A percentile compares a stretch with the other conserved stretches of the same genome.
These are phyloP conservation scores for Sporothrix globosa DNA, from an alignment of 2,329 filamentous ascomycete species.

Conservation along the genomic window DNA sequence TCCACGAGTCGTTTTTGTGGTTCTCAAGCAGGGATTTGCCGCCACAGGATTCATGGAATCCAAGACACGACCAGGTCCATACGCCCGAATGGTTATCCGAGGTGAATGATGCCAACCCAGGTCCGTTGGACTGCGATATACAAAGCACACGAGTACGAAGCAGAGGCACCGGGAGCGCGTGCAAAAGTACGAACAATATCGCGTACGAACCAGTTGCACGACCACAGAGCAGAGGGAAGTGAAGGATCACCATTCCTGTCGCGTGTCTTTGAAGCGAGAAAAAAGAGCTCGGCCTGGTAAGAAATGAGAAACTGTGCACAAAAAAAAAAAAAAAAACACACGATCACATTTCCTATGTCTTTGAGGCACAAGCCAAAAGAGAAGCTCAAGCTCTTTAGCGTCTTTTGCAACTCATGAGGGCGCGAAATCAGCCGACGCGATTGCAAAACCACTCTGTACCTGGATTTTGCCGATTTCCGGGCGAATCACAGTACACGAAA, in stretches of 20 bases:
- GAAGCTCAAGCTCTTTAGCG: too few species aligned
- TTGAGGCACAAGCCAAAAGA: background rate
- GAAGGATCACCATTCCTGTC: background rate
- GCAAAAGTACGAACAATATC: background rate
- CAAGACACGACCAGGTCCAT: conserved; percentile 15
- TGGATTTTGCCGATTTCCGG: conserved; percentile 1
- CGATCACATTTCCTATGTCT: background rate
- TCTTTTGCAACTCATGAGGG: background rate
- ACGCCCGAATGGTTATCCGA: background rate
- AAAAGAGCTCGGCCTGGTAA: background rate
- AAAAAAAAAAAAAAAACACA: background rate
- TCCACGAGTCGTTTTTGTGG: too few species aligned
- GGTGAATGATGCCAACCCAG: background rate
- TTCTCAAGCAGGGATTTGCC: too few species aligned
- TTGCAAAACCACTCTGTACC: conserved; percentile 3
- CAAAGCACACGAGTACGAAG: background rate
- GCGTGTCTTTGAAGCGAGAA: background rate
- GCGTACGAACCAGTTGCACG: background rate
- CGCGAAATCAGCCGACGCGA: background rate
- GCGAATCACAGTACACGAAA: conserved; percentile 18
- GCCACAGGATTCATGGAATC: background rate
- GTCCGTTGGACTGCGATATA: conserved; percentile 1
- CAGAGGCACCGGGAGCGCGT: background rate
- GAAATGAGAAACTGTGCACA: background rate
- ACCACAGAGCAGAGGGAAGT: background rate